Evolutionary conservation across 176 grass and related monocot genomes (phyloP).

Genomic region (Musa troglodytarum): DNA sequence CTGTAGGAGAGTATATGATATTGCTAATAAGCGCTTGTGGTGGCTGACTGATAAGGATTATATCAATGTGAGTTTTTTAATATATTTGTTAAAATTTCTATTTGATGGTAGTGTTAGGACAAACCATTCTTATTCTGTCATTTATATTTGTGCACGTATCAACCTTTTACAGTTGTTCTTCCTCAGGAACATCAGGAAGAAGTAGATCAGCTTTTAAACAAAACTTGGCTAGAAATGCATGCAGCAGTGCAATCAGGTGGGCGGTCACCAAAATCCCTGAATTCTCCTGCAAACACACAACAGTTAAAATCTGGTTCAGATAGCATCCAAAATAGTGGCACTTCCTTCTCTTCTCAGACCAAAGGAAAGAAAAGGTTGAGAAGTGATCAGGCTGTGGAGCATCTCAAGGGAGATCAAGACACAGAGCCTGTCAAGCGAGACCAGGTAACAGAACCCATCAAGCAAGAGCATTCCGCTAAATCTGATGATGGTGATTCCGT

Average conservation of each 20-base stretch:
- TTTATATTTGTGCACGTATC: not conserved
- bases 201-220: constrained; percentile 59
- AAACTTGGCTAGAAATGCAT: constrained; percentile 88
- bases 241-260: constrained; percentile 68
- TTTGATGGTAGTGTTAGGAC: too few species aligned
- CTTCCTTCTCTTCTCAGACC: constrained; percentile 31
- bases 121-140: not conserved
- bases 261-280: constrained; percentile 55
- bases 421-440: constrained; percentile 41
- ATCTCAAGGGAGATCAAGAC: constrained; percentile 48
- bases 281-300: constrained; percentile 44
- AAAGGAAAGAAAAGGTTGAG: constrained; percentile 90
- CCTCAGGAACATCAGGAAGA: constrained; percentile 81
- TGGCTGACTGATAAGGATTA: constrained; percentile 91
- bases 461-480: constrained; percentile 48
- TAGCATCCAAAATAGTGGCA: constrained; percentile 48
- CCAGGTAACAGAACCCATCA: not conserved
- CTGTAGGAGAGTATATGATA: constrained; percentile 81
- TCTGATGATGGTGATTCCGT: constrained; percentile 37
- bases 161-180: constrained; percentile 12
- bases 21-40: constrained; percentile 82
- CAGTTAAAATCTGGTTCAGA: constrained; percentile 53
- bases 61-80: constrained; percentile 43
- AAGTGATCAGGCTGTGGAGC: constrained; percentile 45
- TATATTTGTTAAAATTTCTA: not conserved